Percentiles rank a stretch among this genome's conserved stretches.
These are phyloP conservation scores for Aspergillus costaricaensis DNA, from an alignment of 2,329 filamentous ascomycete species.

Conservation along the genomic window DNA sequence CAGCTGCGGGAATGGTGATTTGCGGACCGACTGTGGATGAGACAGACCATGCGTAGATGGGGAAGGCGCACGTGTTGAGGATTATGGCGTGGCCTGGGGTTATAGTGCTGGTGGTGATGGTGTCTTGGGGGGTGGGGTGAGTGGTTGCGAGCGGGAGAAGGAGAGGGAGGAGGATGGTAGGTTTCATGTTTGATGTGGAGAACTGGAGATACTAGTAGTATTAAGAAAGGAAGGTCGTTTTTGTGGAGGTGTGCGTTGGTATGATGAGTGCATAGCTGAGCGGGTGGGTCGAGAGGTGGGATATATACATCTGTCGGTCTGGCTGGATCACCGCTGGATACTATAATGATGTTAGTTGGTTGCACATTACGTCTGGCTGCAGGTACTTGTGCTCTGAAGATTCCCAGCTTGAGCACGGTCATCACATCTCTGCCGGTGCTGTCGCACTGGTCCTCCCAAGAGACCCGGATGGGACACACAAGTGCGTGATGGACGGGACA, in stretches of 20 bases:
- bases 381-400: too few relatives aligned
- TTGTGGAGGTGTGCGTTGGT: neutral
- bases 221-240: neutral
- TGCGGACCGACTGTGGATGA: slow-evolving; percentile 28
- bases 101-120: slow-evolving; percentile 8
- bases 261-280: neutral
- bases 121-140: neutral
- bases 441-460: too few relatives aligned
- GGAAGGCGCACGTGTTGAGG: slow-evolving; percentile 35
- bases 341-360: too few relatives aligned
- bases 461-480: too few relatives aligned
- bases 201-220: too few relatives aligned
- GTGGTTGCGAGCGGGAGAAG: neutral
- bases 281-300: neutral
- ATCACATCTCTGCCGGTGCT: too few relatives aligned
- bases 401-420: too few relatives aligned
- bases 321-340: too few relatives aligned
- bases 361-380: too few relatives aligned
- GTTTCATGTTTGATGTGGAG: neutral
- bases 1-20: slow-evolving; percentile 22
- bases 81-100: slow-evolving; percentile 37
- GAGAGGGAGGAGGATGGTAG: slow-evolving; percentile 7
- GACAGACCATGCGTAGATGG: slow-evolving; percentile 44
- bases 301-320: too few relatives aligned
- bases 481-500: too few relatives aligned